These are phyloP conservation scores for Alternaria sp. DNA, from an alignment of 2,329 filamentous ascomycete species.

Conservation along the genomic window DNA sequence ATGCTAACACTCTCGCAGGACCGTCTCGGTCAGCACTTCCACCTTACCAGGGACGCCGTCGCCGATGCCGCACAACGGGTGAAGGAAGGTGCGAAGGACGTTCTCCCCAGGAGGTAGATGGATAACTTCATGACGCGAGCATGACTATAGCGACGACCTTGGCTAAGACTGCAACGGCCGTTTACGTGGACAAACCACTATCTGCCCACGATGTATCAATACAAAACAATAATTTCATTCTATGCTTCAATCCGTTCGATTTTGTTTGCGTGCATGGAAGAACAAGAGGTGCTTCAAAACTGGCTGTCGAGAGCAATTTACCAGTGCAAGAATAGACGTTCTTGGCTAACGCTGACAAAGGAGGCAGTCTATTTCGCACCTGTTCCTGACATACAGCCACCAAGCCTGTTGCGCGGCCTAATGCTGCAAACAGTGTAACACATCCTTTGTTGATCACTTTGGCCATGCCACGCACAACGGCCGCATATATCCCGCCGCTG, in stretches of 20 bases:
- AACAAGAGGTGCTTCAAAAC: not conserved
- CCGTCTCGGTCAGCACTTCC: constrained; percentile 39
- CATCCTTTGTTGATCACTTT: not conserved
- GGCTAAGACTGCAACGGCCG: not conserved
- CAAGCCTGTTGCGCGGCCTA: too few relatives aligned
- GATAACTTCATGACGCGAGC: not conserved
- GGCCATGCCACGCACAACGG: not conserved
- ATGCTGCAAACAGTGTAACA: fast-evolving
- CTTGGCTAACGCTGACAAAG: not conserved
- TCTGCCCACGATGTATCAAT: not conserved
- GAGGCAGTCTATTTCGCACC: not conserved
- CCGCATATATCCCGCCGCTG: not conserved
- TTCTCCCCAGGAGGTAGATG: constrained; percentile 24
- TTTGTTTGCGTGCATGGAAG: not conserved
- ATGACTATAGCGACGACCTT: not conserved
- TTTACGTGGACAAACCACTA: constrained; percentile 7
- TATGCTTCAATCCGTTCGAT: fast-evolving
- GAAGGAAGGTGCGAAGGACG: constrained; percentile 34
- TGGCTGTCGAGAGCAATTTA: not conserved
- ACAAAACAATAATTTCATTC: not conserved
- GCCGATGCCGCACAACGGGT: constrained; percentile 35
- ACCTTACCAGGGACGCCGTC: constrained; percentile 25
- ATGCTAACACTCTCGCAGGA: constrained; percentile 30
- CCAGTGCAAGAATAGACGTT: too few relatives aligned
- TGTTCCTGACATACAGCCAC: not conserved